phyloP scores from a whole-genome alignment of 2,329 filamentous ascomycete species.

The Diaporthe humulicola region DNA sequence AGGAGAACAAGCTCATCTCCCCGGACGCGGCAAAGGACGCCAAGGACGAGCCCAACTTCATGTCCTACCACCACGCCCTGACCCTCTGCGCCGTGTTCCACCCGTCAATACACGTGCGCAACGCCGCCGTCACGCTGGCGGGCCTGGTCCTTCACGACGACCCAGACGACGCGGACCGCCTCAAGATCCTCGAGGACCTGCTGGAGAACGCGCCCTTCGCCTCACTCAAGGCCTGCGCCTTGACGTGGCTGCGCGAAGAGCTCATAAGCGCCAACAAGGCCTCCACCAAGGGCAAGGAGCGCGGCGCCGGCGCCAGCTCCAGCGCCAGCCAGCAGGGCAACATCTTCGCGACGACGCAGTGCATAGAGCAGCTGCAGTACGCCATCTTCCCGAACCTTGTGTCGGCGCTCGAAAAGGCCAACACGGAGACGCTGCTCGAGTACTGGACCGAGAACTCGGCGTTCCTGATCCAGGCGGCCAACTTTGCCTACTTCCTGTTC shows the following conservation, averaged over 20 bases:
- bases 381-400: conserved; percentile 70
- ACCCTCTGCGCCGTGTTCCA: conserved; percentile 72
- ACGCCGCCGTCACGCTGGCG: conserved; percentile 66
- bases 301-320: conserved; percentile 47
- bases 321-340: conserved; percentile 46
- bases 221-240: conserved; percentile 71
- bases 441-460: conserved; percentile 65
- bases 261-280: conserved; percentile 59
- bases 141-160: conserved; percentile 69
- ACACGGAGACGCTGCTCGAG: conserved; percentile 58
- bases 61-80: conserved; percentile 72
- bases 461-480: conserved; percentile 71
- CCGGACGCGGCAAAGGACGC: conserved; percentile 43
- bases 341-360: conserved; percentile 65
- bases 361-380: conserved; percentile 72
- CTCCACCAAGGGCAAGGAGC: conserved; percentile 11
- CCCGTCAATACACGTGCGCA: conserved; percentile 65
- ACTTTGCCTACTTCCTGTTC: conserved; percentile 71
- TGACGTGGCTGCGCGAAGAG: conserved; percentile 75
- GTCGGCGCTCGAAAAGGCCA: conserved; percentile 52
- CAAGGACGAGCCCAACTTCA: conserved; percentile 56
- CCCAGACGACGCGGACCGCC: conserved; percentile 69
- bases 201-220: conserved; percentile 76
- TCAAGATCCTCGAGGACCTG: conserved; percentile 74
- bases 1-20: conserved; percentile 61